phyloP scores from a whole-genome alignment of 495 filamentous ascomycete species.

The Aspergillus coremiiformis region DNA sequence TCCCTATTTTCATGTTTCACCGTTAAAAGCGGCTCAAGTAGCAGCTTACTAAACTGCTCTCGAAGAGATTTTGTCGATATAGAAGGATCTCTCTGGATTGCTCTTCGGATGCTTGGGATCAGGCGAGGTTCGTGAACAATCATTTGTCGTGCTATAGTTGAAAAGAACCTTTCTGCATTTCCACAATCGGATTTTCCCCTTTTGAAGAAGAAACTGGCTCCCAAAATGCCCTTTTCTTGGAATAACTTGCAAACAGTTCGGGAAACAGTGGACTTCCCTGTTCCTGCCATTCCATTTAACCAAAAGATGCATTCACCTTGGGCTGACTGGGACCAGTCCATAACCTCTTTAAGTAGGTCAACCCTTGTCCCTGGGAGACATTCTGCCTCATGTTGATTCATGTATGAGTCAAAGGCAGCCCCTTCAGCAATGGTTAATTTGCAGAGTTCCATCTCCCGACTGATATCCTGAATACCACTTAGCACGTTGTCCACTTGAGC shows the following conservation, averaged over 20 bases:
- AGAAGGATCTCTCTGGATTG: constrained; percentile 25
- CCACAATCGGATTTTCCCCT: constrained; percentile 33
- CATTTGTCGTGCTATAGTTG: constrained; percentile 38
- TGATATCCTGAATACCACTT: not conserved
- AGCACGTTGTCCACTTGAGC: too few species aligned
- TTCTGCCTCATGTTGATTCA: constrained; percentile 16
- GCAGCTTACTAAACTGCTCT: constrained; percentile 42
- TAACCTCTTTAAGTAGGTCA: constrained; percentile 19
- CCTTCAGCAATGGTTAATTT: constrained; percentile 21
- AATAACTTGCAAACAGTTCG: constrained; percentile 13
- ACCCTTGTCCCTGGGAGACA: constrained; percentile 30
- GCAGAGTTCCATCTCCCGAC: not conserved
- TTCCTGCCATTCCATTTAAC: constrained; percentile 21
- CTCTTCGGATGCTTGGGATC: constrained; percentile 22
- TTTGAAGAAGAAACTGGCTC: constrained; percentile 40
- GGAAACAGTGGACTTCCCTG: constrained; percentile 31
- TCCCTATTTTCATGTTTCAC: not conserved
- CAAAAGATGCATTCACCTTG: not conserved
- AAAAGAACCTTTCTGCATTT: constrained; percentile 30
- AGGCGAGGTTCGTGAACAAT: constrained; percentile 20
- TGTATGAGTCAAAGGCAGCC: constrained; percentile 22
- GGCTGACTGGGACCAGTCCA: not conserved
- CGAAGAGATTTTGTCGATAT: constrained; percentile 25
- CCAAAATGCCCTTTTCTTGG: not conserved
- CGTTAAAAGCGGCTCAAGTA: constrained; percentile 28